Conservation (phyloP, 768 basidiomycete genomes). For the Termitomyces sp. region DNA sequence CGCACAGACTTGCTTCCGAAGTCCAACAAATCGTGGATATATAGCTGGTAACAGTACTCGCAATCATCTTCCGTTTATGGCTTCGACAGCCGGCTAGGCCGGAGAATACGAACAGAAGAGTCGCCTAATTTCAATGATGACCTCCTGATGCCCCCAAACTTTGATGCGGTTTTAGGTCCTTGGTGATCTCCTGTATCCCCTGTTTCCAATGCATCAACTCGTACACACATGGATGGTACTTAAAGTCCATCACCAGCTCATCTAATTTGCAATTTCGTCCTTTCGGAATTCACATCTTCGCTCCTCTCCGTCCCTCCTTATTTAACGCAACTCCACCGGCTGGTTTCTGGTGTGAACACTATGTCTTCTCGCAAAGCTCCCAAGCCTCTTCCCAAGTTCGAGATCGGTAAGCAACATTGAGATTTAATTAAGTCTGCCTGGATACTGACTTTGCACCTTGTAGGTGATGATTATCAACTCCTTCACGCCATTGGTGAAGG, state of each 20-base stretch:
- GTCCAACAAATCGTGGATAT: too few relatives aligned
- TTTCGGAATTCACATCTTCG: conserved; percentile 22
- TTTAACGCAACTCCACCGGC: conserved; percentile 33
- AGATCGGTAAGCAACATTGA: conserved; percentile 44
- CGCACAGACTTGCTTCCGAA: too few relatives aligned
- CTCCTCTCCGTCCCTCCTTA: conserved; percentile 15
- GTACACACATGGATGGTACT: conserved; percentile 11
- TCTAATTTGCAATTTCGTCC: conserved; percentile 19
- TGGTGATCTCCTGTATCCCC: conserved; percentile 13
- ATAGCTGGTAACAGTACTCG: too few relatives aligned
- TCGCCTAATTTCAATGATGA: not conserved
- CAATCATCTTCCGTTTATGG: too few relatives aligned
- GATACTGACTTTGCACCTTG: not conserved
- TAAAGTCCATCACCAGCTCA: conserved; percentile 13
- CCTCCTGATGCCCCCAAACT: conserved; percentile 9
- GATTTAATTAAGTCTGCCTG: not conserved
- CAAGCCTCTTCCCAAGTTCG: conserved; percentile 70
- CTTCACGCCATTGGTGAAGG: conserved; percentile 78
- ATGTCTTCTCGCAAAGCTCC: conserved; percentile 52
- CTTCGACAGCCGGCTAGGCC: not conserved
- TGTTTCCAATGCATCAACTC: conserved; percentile 11
- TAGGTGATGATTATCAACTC: conserved; percentile 71
- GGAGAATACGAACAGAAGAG: not conserved
- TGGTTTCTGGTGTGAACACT: conserved; percentile 43
- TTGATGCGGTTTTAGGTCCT: conserved; percentile 13